These are phyloP conservation scores for Isoetes engelmannii DNA, from an alignment of 83 land plant genomes.

Conservation along the genomic window DNA sequence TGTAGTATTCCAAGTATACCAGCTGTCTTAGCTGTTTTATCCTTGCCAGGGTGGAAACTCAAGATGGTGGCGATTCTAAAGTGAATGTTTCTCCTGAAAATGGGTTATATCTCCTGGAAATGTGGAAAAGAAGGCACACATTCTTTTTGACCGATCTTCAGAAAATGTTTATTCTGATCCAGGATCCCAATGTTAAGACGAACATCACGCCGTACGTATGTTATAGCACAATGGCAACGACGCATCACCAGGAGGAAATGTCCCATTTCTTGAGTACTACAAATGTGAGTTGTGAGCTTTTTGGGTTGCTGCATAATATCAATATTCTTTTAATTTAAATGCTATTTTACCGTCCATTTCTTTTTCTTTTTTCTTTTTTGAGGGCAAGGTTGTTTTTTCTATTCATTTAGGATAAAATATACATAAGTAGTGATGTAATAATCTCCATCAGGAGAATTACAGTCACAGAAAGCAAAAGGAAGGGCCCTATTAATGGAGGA, in stretches of 20 bases:
- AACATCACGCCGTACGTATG: conserved; percentile 75
- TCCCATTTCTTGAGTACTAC: conserved; percentile 88
- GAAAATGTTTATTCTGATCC: conserved; percentile 97
- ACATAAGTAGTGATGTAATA: too few relatives aligned
- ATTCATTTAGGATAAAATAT: too few relatives aligned
- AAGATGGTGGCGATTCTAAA: conserved; percentile 97
- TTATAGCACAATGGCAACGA: conserved; percentile 93
- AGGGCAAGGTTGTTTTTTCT: too few relatives aligned
- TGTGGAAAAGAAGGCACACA: conserved; percentile 38
- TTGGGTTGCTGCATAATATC: background rate
- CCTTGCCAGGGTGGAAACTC: conserved; percentile 82
- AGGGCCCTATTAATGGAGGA: too few relatives aligned
- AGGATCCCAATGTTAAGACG: conserved; percentile 93
- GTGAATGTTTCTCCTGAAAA: conserved; percentile 87
- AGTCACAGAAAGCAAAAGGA: too few relatives aligned
- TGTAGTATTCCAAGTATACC: too few relatives aligned
- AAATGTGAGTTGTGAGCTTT: conserved; percentile 50
- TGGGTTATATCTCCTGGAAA: conserved; percentile 83
- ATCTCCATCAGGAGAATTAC: too few relatives aligned
- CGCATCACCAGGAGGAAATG: conserved; percentile 86
- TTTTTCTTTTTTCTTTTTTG: too few relatives aligned
- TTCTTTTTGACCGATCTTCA: conserved; percentile 88
- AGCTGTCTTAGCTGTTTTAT: too few relatives aligned
- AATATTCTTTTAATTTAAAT: too few relatives aligned
- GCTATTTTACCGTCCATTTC: too few relatives aligned